phyloP scores from a whole-genome alignment of 345 rosid genomes.

The Gossypium thurberi region DNA sequence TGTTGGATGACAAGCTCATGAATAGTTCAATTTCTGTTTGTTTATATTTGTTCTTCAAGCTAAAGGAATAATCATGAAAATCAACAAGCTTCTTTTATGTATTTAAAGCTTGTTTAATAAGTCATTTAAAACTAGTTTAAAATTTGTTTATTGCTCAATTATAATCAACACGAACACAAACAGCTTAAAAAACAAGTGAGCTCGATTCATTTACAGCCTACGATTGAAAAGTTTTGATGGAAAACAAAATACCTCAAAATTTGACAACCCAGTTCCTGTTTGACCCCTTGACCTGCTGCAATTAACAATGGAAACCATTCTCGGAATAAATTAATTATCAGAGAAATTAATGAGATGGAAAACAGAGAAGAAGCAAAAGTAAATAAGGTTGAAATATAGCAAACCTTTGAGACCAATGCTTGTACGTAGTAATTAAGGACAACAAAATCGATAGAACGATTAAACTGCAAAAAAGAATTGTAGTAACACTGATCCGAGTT shows the following conservation, averaged over 20 bases:
- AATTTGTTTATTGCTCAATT: background rate
- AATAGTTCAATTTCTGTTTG: background rate
- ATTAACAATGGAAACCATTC: slow-evolving; percentile 10
- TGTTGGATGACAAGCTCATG: background rate
- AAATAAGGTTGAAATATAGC: slow-evolving; percentile 1
- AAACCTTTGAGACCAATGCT: slow-evolving; percentile 46
- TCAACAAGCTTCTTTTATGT: background rate
- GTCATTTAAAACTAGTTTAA: too few species aligned
- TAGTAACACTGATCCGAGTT: slow-evolving; percentile 34
- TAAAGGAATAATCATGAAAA: too few species aligned
- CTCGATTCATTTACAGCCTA: background rate
- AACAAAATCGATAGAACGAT: slow-evolving; percentile 27
- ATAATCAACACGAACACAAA: too few species aligned
- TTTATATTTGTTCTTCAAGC: background rate
- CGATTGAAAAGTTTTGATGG: background rate
- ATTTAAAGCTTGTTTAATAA: too few species aligned
- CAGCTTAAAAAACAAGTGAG: background rate
- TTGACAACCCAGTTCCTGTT: slow-evolving; percentile 16
- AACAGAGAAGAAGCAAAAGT: background rate
- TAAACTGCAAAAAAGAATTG: slow-evolving; percentile 34
- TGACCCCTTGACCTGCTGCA: slow-evolving; percentile 25
- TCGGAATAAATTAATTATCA: background rate
- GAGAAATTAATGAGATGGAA: background rate
- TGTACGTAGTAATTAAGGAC: slow-evolving; percentile 33
- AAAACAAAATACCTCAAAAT: slow-evolving; percentile 24